Conservation (phyloP, 768 basidiomycete species). For the Harrya chromipes region DNA sequence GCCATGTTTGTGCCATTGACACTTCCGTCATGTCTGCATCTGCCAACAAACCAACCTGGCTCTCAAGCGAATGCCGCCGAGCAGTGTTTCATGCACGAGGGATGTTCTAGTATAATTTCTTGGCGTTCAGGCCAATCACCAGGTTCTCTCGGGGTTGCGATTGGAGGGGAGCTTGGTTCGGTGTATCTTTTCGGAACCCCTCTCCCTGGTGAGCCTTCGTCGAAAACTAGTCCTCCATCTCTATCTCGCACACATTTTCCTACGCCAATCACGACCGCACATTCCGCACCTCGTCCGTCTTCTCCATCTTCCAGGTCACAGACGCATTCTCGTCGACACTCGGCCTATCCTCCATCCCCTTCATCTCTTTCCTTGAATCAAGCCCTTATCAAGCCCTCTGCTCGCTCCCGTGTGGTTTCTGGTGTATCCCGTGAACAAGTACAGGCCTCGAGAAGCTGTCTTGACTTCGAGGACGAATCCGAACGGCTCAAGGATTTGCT, state of each 20-base stretch:
- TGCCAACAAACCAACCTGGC: constrained; percentile 2
- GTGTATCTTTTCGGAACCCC: constrained; percentile 28
- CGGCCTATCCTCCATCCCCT: constrained; percentile 33
- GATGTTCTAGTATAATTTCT: constrained; percentile 12
- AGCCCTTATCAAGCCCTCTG: constrained; percentile 50
- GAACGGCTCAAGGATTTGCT: constrained; percentile 73
- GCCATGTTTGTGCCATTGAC: constrained; percentile 28
- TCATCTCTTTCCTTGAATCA: constrained; percentile 35
- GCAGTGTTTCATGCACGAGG: constrained; percentile 25
- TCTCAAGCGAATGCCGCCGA: constrained; percentile 15
- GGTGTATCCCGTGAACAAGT: constrained; percentile 66
- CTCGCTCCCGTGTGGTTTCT: constrained; percentile 65
- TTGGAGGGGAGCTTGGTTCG: constrained; percentile 24
- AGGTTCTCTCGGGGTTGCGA: constrained; percentile 14
- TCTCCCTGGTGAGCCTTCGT: constrained; percentile 18
- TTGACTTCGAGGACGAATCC: constrained; percentile 80
- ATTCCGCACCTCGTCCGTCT: constrained; percentile 8
- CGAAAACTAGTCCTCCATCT: constrained; percentile 6
- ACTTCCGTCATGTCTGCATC: constrained; percentile 16
- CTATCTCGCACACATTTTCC: constrained; percentile 12
- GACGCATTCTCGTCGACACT: constrained; percentile 25
- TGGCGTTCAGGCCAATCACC: constrained; percentile 14
- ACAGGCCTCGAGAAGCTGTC: constrained; percentile 74
- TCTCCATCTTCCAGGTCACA: constrained; percentile 20
- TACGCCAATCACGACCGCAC: background rate